Base-by-base conservation (phyloP, 169 alveolate species). In the Plasmodium knowlesi region DNA sequence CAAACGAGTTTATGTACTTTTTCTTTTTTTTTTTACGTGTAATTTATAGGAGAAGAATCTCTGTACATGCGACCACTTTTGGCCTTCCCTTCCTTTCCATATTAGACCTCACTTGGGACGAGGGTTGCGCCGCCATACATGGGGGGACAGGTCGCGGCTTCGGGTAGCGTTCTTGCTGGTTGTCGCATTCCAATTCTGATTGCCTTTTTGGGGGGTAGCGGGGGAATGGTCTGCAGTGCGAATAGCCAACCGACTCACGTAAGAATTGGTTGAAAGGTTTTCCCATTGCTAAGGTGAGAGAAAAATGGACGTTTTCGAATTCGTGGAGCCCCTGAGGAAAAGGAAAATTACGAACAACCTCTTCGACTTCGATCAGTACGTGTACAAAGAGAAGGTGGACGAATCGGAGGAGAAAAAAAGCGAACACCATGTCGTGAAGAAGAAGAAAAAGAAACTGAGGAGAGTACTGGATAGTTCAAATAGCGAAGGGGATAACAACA, bases 291-390 rank as follows among this genome's bases (percentile, higher is more conserved):
- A 2, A 39, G 19, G 72, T 0, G 32, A 32, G 22, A 25, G 10
- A 14, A 80, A 41, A 39, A 88, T 88, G 94, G 94, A 88, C 39
- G 94, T 88, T 25, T 88, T 78, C 41, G 94, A 88, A 61, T 88
- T 88, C 61, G 83, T 88, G 1, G 94, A 88, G 1, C 94, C 94
- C 3, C 43, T 88, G 53, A 78, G 94, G 34, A 88, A 88, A 46
- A 37, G 94, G 30, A 88, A 88, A 88, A 54, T 88, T 34, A 85
- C 84, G 30, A 88, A 80, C 37, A 80, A 88, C 22, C 28, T 79
- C 61, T 54, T 88, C 34, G 94, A 88, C 39, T 88, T 88, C 32
- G 89, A 88, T 12, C 79, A 88, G 46, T 88, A 88, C 41, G 83
- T 88, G 71, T 88, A 88, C 43, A 88, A 88, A 57, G 94, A 80